phyloP scores from a whole-genome alignment of 306 rosid genomes.

The Alnus glutinosa region DNA sequence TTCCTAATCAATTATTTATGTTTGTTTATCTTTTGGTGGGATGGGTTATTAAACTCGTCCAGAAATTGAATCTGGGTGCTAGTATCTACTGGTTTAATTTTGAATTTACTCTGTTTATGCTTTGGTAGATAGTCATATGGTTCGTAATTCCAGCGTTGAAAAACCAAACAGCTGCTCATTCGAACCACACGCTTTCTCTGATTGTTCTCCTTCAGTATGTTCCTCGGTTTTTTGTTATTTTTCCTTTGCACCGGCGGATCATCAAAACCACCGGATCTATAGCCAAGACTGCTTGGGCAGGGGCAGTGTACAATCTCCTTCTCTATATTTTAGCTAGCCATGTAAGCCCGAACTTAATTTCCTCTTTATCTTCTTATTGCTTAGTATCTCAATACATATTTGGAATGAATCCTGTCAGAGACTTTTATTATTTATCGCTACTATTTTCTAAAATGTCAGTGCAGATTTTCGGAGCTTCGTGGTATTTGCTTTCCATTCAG shows the following conservation, averaged over 20 bases:
- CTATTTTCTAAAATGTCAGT: conserved; percentile 36
- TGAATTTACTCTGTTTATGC: neutral
- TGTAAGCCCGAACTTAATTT: conserved; percentile 37
- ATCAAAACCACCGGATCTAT: conserved; percentile 74
- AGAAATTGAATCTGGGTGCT: neutral
- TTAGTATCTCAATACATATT: no score
- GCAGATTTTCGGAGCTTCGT: conserved; percentile 85
- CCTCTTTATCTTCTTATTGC: neutral
- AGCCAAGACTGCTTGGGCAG: conserved; percentile 77
- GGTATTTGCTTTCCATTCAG: conserved; percentile 82
- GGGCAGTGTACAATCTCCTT: conserved; percentile 81
- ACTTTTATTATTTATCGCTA: neutral
- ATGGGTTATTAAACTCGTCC: no score
- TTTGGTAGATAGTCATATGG: conserved; percentile 73
- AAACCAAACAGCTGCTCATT: conserved; percentile 53
- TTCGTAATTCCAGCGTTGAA: conserved; percentile 66
- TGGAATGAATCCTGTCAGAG: neutral
- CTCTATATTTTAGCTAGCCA: conserved; percentile 73
- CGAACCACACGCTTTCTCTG: conserved; percentile 72
- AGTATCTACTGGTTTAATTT: no score
- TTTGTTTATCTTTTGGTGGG: no score
- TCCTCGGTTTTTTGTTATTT: conserved; percentile 70
- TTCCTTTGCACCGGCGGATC: conserved; percentile 70
- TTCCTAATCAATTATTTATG: no score
- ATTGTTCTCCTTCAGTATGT: conserved; percentile 78